Base-by-base conservation (phyloP, 371 early-diverging fungal species). In the Apophysomyces ossiformis region DNA sequence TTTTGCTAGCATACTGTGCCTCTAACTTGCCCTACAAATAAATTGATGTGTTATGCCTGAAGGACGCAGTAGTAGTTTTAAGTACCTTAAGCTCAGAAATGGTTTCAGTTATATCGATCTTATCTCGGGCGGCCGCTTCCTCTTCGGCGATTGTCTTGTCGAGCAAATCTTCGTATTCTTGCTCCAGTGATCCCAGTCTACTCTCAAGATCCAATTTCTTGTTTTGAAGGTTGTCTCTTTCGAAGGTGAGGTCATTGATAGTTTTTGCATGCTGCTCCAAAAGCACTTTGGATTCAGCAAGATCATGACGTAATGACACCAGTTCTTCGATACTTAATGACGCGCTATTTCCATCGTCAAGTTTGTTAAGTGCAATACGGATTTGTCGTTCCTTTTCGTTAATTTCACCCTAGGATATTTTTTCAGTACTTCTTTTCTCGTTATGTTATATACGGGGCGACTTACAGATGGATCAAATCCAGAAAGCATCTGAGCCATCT, bases 141-240 rank as follows among this genome's bases (percentile, higher is more conserved):
- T 96, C 96, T 38, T 94, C 96, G 7, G 91, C 92, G 67, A 96
- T 95, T 2, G 95, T 94, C 81, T 93, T 92, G 70, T 96, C 95
- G 46, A 96, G 74, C 65, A 96, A 78, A 70, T 95, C 95, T 67
- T 95, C 95, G 70, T 96, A 96, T 75, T 96, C 96, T 18, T 84
- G 67, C 72, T 95, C 92, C 32, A 96, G 83, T 7, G 84, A 77
- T 36, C 87, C 84, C 57, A 93, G 85, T 64, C 89, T 88, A 65
- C 72, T 67, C 69, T 96, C 96, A 15, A 92, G 74, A 12, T 94
- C 94, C 39, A 84, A 76, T 57, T 87, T 86, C 80, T 89, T 88
- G 66, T 79, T 70, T 41, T 82, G 76, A 44, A 93, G 76, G 0
- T 69, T 44, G 3, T 87, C 87, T 59, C 90, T 91, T 68, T 91